Conservation (phyloP, 73 alveolate genomes). For the Tetrahymena borealis region DNA sequence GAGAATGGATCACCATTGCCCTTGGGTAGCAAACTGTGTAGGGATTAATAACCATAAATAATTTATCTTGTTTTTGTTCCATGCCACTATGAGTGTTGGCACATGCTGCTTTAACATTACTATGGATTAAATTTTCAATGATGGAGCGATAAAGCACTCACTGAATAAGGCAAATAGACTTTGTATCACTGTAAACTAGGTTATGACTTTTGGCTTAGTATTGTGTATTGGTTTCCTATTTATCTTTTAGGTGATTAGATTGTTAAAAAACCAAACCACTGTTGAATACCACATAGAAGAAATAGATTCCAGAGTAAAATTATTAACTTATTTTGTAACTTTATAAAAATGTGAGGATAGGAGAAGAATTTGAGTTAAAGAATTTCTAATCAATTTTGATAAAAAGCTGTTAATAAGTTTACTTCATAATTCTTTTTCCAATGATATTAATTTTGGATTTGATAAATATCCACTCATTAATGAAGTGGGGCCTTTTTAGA, state of each 20-base stretch:
- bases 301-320: not conserved
- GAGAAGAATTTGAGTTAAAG: too few species aligned
- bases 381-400: too few species aligned
- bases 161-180: not conserved
- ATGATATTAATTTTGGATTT: too few species aligned
- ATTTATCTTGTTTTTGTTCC: conserved; percentile 27
- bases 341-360: too few species aligned
- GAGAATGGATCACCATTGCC: conserved; percentile 91
- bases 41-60: conserved; percentile 69
- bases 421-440: too few species aligned
- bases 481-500: too few species aligned
- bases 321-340: not conserved
- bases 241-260: not conserved
- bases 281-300: not conserved
- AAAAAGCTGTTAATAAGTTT: too few species aligned
- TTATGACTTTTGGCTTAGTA: not conserved
- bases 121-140: not conserved
- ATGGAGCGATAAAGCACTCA: not conserved
- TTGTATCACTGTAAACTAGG: not conserved
- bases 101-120: not conserved
- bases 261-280: not conserved
- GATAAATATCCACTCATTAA: too few species aligned
- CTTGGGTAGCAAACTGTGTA: conserved; percentile 77
- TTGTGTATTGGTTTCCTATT: not conserved
- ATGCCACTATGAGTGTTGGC: not conserved